Conservation (phyloP, 1,139 yeast species). For the Geotrichum bryndzae region DNA sequence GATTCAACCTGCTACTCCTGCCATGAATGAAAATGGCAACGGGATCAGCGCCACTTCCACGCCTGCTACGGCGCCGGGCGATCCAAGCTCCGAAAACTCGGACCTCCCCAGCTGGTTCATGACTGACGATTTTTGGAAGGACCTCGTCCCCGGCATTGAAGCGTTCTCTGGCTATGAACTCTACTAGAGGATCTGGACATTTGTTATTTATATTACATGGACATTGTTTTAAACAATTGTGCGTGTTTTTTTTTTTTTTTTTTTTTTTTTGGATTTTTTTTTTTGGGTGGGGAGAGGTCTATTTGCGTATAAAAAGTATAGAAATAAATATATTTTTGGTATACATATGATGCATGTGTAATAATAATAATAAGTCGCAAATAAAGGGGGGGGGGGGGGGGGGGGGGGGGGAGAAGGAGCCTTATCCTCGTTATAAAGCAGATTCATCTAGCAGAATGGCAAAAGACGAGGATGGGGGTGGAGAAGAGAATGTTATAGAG, state of each 20-base stretch:
- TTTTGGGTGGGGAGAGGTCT: too few species aligned
- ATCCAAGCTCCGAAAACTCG: constrained; percentile 6
- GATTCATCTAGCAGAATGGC: too few species aligned
- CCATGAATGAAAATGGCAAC: constrained; percentile 1
- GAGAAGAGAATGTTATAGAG: too few species aligned
- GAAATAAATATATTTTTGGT: background rate
- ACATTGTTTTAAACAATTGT: too few species aligned
- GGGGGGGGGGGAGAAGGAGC: too few species aligned
- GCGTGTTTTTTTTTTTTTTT: too few species aligned
- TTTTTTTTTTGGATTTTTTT: background rate
- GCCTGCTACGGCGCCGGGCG: background rate
- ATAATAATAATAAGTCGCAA: too few species aligned
- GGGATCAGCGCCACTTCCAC: background rate
- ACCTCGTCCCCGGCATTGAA: constrained; percentile 30
- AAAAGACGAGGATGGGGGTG: too few species aligned
- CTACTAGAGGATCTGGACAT: background rate
- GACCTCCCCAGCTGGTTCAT: constrained; percentile 27
- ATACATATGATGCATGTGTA: background rate
- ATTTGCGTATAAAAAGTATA: background rate
- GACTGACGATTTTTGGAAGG: constrained; percentile 32
- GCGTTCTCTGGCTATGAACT: constrained; percentile 30
- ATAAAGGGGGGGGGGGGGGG: too few species aligned
- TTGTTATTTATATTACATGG: background rate
- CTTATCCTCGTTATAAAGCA: too few species aligned
- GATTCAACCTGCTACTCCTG: background rate